Conservation (phyloP, 2,329 filamentous ascomycete species). For the Diaporthe sp. region DNA sequence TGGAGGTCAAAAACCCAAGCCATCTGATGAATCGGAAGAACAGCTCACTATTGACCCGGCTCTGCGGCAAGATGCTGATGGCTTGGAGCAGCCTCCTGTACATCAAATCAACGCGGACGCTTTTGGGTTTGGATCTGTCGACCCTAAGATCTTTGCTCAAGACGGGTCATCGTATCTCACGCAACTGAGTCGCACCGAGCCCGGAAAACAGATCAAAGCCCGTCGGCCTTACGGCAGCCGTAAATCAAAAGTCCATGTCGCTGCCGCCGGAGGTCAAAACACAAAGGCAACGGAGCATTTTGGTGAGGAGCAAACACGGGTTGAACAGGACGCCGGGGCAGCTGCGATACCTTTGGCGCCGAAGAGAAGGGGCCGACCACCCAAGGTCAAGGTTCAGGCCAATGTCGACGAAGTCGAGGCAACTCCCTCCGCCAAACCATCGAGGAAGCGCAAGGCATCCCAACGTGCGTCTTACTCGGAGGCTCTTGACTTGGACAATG, state of each 20-base stretch:
- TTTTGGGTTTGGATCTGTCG: conserved; percentile 25
- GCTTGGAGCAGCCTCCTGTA: neutral
- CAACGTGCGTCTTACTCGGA: conserved; percentile 23
- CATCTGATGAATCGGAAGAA: neutral
- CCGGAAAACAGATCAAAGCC: neutral
- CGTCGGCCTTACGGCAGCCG: conserved; percentile 13
- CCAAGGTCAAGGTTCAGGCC: neutral
- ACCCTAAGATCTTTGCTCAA: conserved; percentile 13
- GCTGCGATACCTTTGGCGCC: neutral
- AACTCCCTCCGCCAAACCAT: neutral
- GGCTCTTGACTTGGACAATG: neutral
- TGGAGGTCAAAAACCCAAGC: neutral
- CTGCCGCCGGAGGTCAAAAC: neutral
- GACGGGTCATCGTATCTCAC: conserved; percentile 18
- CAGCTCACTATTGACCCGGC: conserved; percentile 30
- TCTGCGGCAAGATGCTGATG: neutral
- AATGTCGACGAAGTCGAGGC: neutral
- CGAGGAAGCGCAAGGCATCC: conserved; percentile 32
- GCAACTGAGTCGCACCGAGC: conserved; percentile 11
- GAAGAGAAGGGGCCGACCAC: conserved; percentile 2
- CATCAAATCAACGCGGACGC: neutral
- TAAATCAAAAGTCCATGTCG: neutral
- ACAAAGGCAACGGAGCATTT: neutral
- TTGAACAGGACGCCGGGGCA: neutral
- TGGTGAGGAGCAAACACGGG: neutral